phyloP scores from a whole-genome alignment of 2,329 filamentous ascomycete species.

The Elsinoe ampelina region DNA sequence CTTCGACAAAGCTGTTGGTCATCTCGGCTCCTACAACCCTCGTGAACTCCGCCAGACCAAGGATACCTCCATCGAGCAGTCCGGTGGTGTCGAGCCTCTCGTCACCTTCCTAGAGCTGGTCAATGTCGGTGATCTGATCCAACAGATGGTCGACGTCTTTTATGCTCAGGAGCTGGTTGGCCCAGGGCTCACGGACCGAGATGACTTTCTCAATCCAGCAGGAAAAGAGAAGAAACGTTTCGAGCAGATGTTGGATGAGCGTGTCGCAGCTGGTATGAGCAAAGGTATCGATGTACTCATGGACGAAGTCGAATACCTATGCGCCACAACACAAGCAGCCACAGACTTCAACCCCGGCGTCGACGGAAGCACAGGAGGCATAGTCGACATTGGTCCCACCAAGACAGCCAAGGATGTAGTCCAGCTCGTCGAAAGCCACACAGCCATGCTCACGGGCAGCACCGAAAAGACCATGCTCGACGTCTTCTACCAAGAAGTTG shows the following conservation, averaged over 20 bases:
- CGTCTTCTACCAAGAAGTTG: slow-evolving; percentile 97
- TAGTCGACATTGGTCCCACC: slow-evolving; percentile 61
- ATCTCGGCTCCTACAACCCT: slow-evolving; percentile 85
- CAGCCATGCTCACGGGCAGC: slow-evolving; percentile 82
- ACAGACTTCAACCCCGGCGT: slow-evolving; percentile 78
- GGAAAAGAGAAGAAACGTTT: slow-evolving; percentile 96
- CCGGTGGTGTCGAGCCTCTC: slow-evolving; percentile 67
- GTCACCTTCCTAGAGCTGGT: slow-evolving; percentile 95
- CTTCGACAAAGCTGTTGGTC: slow-evolving; percentile 84
- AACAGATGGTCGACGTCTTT: slow-evolving; percentile 98
- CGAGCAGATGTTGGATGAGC: slow-evolving; percentile 96
- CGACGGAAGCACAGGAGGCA: slow-evolving; percentile 20
- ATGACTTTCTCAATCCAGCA: slow-evolving; percentile 88
- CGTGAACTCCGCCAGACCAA: slow-evolving; percentile 55
- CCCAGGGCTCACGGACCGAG: slow-evolving; percentile 74
- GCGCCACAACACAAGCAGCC: slow-evolving; percentile 74
- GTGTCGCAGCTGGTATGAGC: slow-evolving; percentile 88
- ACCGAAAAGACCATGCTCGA: slow-evolving; percentile 98
- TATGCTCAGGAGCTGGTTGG: slow-evolving; percentile 89
- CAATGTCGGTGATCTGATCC: slow-evolving; percentile 94
- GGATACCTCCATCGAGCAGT: neutral
- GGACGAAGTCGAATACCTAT: slow-evolving; percentile 94
- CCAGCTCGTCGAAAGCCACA: slow-evolving; percentile 78
- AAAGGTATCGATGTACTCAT: slow-evolving; percentile 98
- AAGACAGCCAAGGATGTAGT: slow-evolving; percentile 71